Conservation (phyloP, 1,284 basidiomycete species). For the Gastroboletus turbinatus region DNA sequence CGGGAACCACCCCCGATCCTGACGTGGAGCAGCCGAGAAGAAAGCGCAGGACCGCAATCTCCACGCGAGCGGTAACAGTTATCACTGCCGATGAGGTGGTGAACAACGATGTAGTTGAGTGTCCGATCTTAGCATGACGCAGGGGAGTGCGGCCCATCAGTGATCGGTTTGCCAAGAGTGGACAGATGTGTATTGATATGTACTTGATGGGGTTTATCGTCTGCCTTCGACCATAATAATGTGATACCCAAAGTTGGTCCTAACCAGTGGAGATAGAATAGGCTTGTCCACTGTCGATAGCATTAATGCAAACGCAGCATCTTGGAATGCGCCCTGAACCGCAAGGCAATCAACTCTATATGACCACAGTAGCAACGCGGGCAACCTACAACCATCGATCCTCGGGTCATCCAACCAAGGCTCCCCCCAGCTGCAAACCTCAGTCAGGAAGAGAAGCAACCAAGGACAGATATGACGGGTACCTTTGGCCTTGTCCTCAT, state of each 20-base stretch:
- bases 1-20: constrained; percentile 58
- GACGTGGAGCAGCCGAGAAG: constrained; percentile 55
- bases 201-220: constrained; percentile 43
- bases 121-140: constrained; percentile 22
- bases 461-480: background rate
- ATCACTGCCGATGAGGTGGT: constrained; percentile 38
- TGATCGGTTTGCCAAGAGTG: constrained; percentile 3
- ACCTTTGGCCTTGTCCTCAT: constrained; percentile 88
- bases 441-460: constrained; percentile 3
- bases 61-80: constrained; percentile 35
- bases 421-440: constrained; percentile 68
- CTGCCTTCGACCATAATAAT: constrained; percentile 87
- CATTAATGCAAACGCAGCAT: constrained; percentile 74
- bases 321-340: constrained; percentile 69
- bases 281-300: constrained; percentile 81
- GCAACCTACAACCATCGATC: constrained; percentile 68
- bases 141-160: background rate
- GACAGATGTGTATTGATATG: constrained; percentile 23
- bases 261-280: constrained; percentile 65
- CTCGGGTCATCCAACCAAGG: constrained; percentile 81
- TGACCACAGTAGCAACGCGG: background rate
- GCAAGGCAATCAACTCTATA: background rate
- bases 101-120: constrained; percentile 38
- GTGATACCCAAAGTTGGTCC: constrained; percentile 83
- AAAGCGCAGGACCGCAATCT: constrained; percentile 36